Conservation (phyloP, 768 basidiomycete genomes). For the Suillus subalutaceus region DNA sequence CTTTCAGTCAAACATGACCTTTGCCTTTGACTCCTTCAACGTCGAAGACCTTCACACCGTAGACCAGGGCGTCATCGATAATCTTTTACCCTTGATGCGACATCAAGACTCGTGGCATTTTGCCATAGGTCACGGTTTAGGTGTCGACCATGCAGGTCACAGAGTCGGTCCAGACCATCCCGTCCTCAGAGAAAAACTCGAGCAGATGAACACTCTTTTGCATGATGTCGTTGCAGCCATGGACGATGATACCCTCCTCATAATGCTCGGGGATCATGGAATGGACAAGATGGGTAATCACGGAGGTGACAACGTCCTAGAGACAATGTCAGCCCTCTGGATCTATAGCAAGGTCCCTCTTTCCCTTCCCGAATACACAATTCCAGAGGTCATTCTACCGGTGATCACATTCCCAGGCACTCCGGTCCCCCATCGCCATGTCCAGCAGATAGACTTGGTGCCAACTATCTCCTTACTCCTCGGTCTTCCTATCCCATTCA, state of each 20-base stretch:
- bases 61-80: slow-evolving; percentile 83
- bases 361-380: slow-evolving; percentile 30
- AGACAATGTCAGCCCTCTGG: slow-evolving; percentile 89
- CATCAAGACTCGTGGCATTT: slow-evolving; percentile 71
- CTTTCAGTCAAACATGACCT: slow-evolving; percentile 73
- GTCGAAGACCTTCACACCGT: slow-evolving; percentile 98
- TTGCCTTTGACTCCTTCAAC: slow-evolving; percentile 95
- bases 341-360: slow-evolving; percentile 83
- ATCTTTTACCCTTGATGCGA: slow-evolving; percentile 80
- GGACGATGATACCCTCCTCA: slow-evolving; percentile 87
- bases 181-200: slow-evolving; percentile 82
- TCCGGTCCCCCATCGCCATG: slow-evolving; percentile 53
- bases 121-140: slow-evolving; percentile 89
- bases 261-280: slow-evolving; percentile 95
- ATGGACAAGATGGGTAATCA: slow-evolving; percentile 97
- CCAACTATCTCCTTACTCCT: slow-evolving; percentile 88
- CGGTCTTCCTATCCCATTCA: slow-evolving; percentile 93
- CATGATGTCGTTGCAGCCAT: slow-evolving; percentile 68
- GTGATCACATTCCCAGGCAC: slow-evolving; percentile 65
- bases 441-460: slow-evolving; percentile 94
- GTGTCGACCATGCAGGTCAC: slow-evolving; percentile 96
- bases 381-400: slow-evolving; percentile 57
- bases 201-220: slow-evolving; percentile 86
- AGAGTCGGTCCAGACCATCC: slow-evolving; percentile 89
- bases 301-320: slow-evolving; percentile 85